Percentiles rank a stretch among this genome's conserved stretches.
phyloP scores from a whole-genome alignment of 805 yeast genomes.

The Barnettozyma vustinii region DNA sequence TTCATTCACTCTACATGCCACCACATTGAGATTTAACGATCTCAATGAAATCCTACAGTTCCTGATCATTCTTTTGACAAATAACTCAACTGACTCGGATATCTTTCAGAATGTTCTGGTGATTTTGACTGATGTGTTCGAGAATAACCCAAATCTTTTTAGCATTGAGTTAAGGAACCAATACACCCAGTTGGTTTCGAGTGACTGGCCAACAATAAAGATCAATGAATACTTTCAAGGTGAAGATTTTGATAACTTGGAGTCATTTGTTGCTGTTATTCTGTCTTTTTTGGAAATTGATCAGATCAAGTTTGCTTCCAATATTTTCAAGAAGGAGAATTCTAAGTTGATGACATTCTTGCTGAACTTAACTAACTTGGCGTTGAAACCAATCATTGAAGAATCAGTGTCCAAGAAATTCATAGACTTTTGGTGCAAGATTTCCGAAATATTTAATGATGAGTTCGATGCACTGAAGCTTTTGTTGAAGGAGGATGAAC shows the following conservation, averaged over 20 bases:
- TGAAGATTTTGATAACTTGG: conserved; percentile 33
- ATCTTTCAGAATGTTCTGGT: conserved; percentile 12
- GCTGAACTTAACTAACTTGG: conserved; percentile 48
- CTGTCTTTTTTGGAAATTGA: conserved; percentile 44
- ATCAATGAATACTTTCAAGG: conserved; percentile 30
- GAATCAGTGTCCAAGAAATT: conserved; percentile 53
- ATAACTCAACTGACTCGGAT: conserved; percentile 8
- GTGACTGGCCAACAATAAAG: conserved; percentile 40
- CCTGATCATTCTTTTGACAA: conserved; percentile 11
- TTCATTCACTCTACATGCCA: conserved; percentile 29
- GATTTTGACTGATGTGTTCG: conserved; percentile 19
- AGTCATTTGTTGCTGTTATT: conserved; percentile 39
- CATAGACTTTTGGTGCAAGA: conserved; percentile 64
- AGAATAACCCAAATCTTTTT: conserved; percentile 26
- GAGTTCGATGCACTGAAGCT: conserved; percentile 36
- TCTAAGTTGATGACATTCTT: conserved; percentile 43
- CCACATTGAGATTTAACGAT: conserved; percentile 20
- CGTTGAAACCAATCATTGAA: conserved; percentile 52
- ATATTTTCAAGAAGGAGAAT: conserved; percentile 31
- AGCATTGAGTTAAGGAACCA: conserved; percentile 15
- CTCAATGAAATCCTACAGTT: conserved; percentile 17
- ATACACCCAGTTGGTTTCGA: conserved; percentile 32
- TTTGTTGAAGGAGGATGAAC: conserved; percentile 31
- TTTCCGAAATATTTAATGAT: conserved; percentile 50
- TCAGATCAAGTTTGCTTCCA: conserved; percentile 35